These are phyloP conservation scores for Prunus campanulata DNA, from an alignment of 306 rosid species.

Conservation along the genomic window DNA sequence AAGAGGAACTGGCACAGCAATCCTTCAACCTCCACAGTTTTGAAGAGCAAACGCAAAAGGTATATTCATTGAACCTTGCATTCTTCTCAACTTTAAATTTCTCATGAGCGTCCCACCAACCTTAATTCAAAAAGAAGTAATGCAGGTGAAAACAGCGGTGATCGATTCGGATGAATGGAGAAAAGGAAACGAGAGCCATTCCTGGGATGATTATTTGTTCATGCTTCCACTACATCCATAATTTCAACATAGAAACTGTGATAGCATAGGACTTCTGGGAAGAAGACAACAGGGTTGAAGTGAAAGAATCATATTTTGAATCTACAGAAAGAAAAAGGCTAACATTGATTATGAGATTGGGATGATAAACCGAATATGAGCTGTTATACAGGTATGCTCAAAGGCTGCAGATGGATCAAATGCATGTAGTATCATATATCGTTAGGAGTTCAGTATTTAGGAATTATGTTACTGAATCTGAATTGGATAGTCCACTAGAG, in stretches of 20 bases:
- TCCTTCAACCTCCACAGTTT: constrained; percentile 84
- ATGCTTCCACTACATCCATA: constrained; percentile 22
- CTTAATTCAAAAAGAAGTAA: constrained; percentile 48
- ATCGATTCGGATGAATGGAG: constrained; percentile 41
- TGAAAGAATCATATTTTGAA: constrained; percentile 16
- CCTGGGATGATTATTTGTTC: background rate
- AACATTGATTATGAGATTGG: constrained; percentile 27
- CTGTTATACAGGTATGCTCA: constrained; percentile 23
- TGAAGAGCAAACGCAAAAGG: constrained; percentile 98
- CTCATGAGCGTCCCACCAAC: constrained; percentile 41
- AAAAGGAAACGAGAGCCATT: constrained; percentile 18
- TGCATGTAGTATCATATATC: constrained; percentile 34
- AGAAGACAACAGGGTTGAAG: constrained; percentile 4
- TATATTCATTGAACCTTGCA: constrained; percentile 21
- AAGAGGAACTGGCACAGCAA: constrained; percentile 99
- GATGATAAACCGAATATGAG: constrained; percentile 5
- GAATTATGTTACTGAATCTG: constrained; percentile 28
- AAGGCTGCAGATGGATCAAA: constrained; percentile 20
- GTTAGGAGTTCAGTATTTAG: constrained; percentile 35
- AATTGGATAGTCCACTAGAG: constrained; percentile 27
- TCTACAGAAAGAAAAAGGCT: constrained; percentile 26
- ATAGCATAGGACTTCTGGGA: constrained; percentile 23
- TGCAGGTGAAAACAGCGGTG: constrained; percentile 77
- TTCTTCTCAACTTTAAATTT: background rate
- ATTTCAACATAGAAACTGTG: constrained; percentile 16